Base-by-base conservation (phyloP, 306 rosid genomes). In the Quercus bicolor region DNA sequence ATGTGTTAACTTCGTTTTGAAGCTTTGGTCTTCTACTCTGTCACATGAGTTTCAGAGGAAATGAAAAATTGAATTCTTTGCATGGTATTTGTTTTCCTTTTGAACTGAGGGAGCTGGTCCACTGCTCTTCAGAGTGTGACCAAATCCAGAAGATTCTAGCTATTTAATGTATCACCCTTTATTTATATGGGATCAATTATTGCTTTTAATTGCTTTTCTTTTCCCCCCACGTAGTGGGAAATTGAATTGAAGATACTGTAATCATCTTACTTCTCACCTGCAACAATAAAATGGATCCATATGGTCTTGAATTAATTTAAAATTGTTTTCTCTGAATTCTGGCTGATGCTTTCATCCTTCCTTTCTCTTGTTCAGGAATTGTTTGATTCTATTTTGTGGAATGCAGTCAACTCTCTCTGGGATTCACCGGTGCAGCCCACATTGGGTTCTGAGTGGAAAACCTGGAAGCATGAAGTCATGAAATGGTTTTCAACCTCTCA, bases 391-490 rank as follows among this genome's bases (percentile, higher is more conserved):
- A 85, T 96, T 80, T 71, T 84, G 81, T 96, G 99, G 99, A 89
- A 80, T 76, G 90, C 88, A 76, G 89, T 96, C 86, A 83, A 88
- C 80, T 77, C 91, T 83, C 97, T 86, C 18, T 76, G 85, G 81
- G 89, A 90, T 81, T 88, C 82, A 24, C 82, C 80, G 9, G 78
- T 75, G 80, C 97, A 91, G 60, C 88, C 90, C 16, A 83, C 81
- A 24, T 85, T 95, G 79, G 90, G 98, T 83, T 91, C 97, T 74
- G 97, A 89, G 79, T 96, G 99, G 99, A 96, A 88, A 89, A 93
- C 96, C 68, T 93, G 96, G 98, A 96, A 93, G 91, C 97, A 93
- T 68, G 98, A 96, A 81, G 89, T 93, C 71, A 73, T 86, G 90
- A 96, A 96, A 86, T 93, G 93, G 97, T 96, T 91, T 86, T 83